Evolutionary conservation across 495 filamentous ascomycete species (phyloP).

Genomic region (Lentithecium fluviatile): DNA sequence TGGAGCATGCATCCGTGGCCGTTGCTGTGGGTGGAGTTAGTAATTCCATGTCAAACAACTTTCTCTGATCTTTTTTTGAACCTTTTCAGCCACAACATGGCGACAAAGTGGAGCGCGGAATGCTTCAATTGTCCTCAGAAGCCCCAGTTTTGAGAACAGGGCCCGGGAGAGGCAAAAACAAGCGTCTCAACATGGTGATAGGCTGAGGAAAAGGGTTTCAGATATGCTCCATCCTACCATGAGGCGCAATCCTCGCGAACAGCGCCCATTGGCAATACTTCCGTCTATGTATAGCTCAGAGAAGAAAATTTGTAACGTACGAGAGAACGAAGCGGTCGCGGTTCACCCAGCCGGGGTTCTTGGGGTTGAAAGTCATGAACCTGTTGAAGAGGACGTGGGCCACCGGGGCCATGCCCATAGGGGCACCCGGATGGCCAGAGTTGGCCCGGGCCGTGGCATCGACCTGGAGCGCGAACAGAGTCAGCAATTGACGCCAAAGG

Average conservation of each 20-base stretch:
- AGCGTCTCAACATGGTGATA: conserved; percentile 9
- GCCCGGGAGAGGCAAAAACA: conserved; percentile 20
- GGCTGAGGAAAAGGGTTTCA: conserved; percentile 29
- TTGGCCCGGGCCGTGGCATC: conserved; percentile 97
- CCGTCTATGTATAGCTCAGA: background rate
- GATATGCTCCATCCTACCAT: background rate
- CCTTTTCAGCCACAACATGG: conserved; percentile 2
- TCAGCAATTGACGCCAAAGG: conserved; percentile 41
- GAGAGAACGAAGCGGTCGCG: conserved; percentile 98
- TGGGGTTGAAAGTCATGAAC: conserved; percentile 99
- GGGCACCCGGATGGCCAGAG: conserved; percentile 97
- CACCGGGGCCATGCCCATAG: conserved; percentile 98
- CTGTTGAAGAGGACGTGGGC: conserved; percentile 98
- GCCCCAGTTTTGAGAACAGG: conserved; percentile 6
- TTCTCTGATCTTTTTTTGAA: background rate
- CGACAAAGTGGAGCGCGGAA: conserved; percentile 28
- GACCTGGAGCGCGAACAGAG: conserved; percentile 57
- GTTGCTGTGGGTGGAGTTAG: conserved; percentile 61
- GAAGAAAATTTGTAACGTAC: conserved; percentile 59
- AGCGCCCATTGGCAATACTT: background rate
- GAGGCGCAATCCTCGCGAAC: background rate
- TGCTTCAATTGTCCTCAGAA: background rate
- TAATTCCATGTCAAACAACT: background rate
- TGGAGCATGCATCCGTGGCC: conserved; percentile 99
- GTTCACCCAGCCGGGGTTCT: conserved; percentile 96